phyloP scores from a whole-genome alignment of 169 alveolate genomes.

The Eimeria tenella region DNA sequence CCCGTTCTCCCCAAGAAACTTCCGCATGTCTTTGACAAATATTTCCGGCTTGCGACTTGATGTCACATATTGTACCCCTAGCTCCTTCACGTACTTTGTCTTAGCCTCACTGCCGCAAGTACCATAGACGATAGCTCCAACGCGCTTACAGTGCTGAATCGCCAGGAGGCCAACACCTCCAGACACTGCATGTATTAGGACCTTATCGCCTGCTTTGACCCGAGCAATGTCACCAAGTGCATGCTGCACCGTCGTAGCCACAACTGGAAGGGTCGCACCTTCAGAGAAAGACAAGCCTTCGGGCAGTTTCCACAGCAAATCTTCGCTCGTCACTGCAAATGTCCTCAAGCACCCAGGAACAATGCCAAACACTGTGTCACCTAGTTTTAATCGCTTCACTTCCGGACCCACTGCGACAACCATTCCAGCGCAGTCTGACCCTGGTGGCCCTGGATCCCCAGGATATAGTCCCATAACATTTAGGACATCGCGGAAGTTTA shows the following conservation, averaged over 20 bases:
- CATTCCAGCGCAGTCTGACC: conserved; percentile 85
- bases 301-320: conserved; percentile 80
- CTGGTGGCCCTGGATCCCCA: conserved; percentile 90
- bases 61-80: conserved; percentile 81
- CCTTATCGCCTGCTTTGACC: conserved; percentile 82
- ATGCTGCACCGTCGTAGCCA: conserved; percentile 82
- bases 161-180: conserved; percentile 87
- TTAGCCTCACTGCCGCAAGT: conserved; percentile 84
- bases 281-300: conserved; percentile 79
- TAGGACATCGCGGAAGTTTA: conserved; percentile 88
- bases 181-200: conserved; percentile 84
- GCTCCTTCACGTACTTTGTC: conserved; percentile 74
- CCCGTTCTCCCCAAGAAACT: conserved; percentile 40
- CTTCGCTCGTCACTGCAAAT: conserved; percentile 77
- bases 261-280: conserved; percentile 85
- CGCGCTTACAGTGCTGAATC: conserved; percentile 83
- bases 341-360: conserved; percentile 85
- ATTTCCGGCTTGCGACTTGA: conserved; percentile 81
- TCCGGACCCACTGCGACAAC: conserved; percentile 83
- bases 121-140: conserved; percentile 85
- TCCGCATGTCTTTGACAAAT: conserved; percentile 78
- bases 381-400: conserved; percentile 71
- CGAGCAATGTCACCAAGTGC: conserved; percentile 84
- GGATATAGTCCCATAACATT: conserved; percentile 89
- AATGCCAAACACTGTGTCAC: conserved; percentile 83